These are phyloP conservation scores for Plasmodium vivax DNA, from an alignment of 169 alveolate genomes.

Conservation along the genomic window DNA sequence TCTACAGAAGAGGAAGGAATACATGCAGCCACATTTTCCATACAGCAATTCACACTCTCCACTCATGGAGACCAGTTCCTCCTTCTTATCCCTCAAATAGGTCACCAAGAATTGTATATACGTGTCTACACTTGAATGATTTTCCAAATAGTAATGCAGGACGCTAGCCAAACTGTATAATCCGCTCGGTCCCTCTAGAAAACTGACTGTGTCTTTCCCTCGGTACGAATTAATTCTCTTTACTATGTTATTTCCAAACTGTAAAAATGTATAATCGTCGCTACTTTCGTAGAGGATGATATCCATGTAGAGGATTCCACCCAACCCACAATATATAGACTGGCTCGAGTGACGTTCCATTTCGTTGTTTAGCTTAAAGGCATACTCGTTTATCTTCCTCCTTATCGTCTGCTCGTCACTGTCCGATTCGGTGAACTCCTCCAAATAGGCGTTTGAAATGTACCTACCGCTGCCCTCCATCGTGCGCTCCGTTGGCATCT, in stretches of 20 bases:
- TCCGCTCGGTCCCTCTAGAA: constrained; percentile 46
- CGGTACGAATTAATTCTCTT: constrained; percentile 4
- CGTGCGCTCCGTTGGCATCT: background rate
- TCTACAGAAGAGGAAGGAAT: constrained; percentile 60
- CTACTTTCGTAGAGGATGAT: constrained; percentile 33
- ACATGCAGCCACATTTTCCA: constrained; percentile 67
- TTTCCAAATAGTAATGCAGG: constrained; percentile 46
- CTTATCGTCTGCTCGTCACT: constrained; percentile 1
- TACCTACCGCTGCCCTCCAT: constrained; percentile 14
- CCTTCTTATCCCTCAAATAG: constrained; percentile 6
- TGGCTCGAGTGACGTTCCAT: constrained; percentile 7
- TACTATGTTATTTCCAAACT: constrained; percentile 19
- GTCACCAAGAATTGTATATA: constrained; percentile 23
- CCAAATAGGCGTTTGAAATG: constrained; percentile 15
- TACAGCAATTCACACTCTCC: constrained; percentile 65
- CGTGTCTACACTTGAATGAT: constrained; percentile 2
- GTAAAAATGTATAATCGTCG: constrained; percentile 22
- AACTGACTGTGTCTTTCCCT: constrained; percentile 9
- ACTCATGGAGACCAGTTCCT: constrained; percentile 14
- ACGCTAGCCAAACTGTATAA: constrained; percentile 31
- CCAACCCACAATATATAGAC: constrained; percentile 52
- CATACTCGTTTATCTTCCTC: constrained; percentile 31
- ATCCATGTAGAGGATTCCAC: constrained; percentile 68
- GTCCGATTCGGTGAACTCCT: constrained; percentile 34
- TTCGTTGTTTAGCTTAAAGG: constrained; percentile 12